Evolutionary conservation across 1,139 yeast species (phyloP), one percentile per base, ranked within the genome.

Genomic region (Kluyveromyces sp.): DNA sequence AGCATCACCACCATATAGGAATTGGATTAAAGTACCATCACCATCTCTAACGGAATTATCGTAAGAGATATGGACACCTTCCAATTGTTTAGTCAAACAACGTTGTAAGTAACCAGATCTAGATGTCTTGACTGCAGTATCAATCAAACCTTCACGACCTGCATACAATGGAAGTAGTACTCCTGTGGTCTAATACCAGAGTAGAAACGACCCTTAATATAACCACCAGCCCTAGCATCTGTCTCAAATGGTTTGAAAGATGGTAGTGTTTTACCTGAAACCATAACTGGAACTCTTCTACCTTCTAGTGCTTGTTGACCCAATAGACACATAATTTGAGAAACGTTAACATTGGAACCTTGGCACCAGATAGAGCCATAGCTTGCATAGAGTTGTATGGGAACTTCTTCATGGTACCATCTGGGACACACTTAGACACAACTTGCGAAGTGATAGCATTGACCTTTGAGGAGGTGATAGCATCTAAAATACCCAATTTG

Each of bases 221-320:
- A 94, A 48, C 99, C 99, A 75, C 99, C 98, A 33, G 99, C 97
- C 66, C 95, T 79, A 4, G 97, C 96, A 66, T 88, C 92, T 29
- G 98, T 92, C 64, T 94, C 99, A 63, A 81, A 90, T 4, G 98
- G 94, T 66, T 87, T 88, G 77, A 94, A 94, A 38, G 96, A 84
- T 31, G 99, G 99, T 50, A 94, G 74, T 0, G 97, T 87, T 70
- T 94, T 94, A 67, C 99, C 99, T 54, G 95, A 83, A 34, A 92
- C 97, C 99, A 94, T 94, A 45, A 92, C 95, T 29, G 99, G 99
- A 26, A 94, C 98, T 74, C 99, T 84, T 70, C 97, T 83, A 71
- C 99, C 98, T 75, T 94, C 99, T 63, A 94, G 77, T 37, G 98
- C 98, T 72, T 94, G 99, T 73, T 94, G 99, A 45, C 99, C 99